Evolutionary conservation across 179 eudicot genomes (phyloP), one percentile per base, ranked within the genome.

Genomic region (Silene coronaria): DNA sequence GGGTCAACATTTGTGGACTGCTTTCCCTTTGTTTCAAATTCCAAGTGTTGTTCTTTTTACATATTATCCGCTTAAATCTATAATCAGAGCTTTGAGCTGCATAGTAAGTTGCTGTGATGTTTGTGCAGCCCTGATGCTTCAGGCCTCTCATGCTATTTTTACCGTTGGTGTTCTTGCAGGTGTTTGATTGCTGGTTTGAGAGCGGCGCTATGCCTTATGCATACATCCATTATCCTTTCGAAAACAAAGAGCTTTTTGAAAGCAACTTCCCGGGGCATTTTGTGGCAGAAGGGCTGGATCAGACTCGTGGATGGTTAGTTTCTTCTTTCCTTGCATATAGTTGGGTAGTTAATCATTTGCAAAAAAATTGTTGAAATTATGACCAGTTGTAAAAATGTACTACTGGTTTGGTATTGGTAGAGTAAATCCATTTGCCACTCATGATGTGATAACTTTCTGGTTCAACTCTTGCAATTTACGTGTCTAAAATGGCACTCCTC

Each of bases 201-300:
- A 94, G 98, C 81, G 98, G 98, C 67, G 89, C 97, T 51, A 94
- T 94, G 98, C 98, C 98, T 57, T 94, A 92, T 81, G 98, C 98
- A n/a, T 92, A 90, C 70, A 89, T 94, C 66, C 98, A 94, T 68
- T 94, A 94, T 79, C 98, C 98, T 22, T 92, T 94, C 82, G 98
- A 94, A 76, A 96, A 96, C 73, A 87, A 80, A 81, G 94, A 91
- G 32, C 86, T 88, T 0, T 96, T 96, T 64, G 92, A 91, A 79
- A 91, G 81, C 48, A 93, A 91, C 76, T 96, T 96, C 59, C 99
- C 99, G 4, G 97, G 99, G 64, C 87, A 96, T 86, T 96, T 96
- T 82, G 97, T 96, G 81, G 99, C 99, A 77, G 99, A 96, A 88
- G 99, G 99, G n/a, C 84, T 96, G 74, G 98, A 96, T 83, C 99